These are phyloP conservation scores for Periconia digitata DNA, from an alignment of 2,329 filamentous ascomycete species.

Conservation along the genomic window DNA sequence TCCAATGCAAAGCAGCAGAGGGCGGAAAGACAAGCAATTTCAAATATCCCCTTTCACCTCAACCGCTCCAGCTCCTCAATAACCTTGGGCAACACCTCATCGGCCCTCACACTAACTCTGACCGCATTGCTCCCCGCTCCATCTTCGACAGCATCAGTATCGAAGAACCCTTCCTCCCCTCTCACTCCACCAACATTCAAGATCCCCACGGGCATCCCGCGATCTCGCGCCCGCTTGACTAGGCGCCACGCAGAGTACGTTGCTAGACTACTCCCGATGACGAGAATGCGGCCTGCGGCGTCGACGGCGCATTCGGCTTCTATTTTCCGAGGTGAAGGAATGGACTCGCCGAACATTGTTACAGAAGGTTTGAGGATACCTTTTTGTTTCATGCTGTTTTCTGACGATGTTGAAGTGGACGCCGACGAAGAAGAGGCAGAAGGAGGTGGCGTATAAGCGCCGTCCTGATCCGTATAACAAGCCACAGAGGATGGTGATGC, in stretches of 20 bases:
- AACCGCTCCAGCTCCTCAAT: constrained; percentile 27
- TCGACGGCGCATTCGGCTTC: constrained; percentile 82
- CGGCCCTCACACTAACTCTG: constrained; percentile 44
- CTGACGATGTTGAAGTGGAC: neutral
- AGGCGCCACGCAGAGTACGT: constrained; percentile 95
- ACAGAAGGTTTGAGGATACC: constrained; percentile 82
- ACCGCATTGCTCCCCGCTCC: constrained; percentile 38
- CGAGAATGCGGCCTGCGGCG: constrained; percentile 67
- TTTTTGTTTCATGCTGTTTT: no score
- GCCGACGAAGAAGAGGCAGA: neutral
- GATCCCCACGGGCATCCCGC: constrained; percentile 82
- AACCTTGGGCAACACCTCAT: constrained; percentile 38
- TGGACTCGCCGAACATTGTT: constrained; percentile 95
- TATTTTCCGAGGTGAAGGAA: constrained; percentile 67
- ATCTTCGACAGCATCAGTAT: constrained; percentile 53
- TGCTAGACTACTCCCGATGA: constrained; percentile 86
- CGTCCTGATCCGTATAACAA: constrained; percentile 73
- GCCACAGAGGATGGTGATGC: no score
- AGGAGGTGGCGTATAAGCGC: constrained; percentile 63
- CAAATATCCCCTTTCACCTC: constrained; percentile 5
- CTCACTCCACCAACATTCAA: constrained; percentile 85
- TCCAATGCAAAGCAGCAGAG: no score
- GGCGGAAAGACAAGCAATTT: no score
- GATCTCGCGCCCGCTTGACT: constrained; percentile 78
- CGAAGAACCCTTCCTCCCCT: constrained; percentile 74